phyloP scores from a whole-genome alignment of 1,139 yeast genomes.

The Scheffersomyces lignicola region DNA sequence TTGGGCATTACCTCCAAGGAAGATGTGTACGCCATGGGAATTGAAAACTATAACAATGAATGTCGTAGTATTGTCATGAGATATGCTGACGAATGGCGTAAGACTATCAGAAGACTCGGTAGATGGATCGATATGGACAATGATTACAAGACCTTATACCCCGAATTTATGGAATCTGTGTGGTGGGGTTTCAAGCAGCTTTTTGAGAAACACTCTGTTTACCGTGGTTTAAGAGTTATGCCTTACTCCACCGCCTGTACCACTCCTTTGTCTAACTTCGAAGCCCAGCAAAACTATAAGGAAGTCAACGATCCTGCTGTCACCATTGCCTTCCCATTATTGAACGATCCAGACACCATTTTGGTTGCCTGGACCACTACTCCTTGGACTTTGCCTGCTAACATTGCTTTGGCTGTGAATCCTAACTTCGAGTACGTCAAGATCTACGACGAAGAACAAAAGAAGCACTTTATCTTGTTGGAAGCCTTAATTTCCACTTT shows the following conservation, averaged over 20 bases:
- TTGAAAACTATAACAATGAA: conserved; percentile 88
- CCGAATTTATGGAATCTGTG: conserved; percentile 93
- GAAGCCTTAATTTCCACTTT: conserved; percentile 79
- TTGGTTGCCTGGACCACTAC: conserved; percentile 99
- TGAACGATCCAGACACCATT: conserved; percentile 75
- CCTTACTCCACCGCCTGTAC: conserved; percentile 98
- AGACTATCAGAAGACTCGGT: conserved; percentile 88
- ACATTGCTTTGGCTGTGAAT: conserved; percentile 87
- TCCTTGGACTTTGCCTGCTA: conserved; percentile 98
- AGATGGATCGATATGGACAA: conserved; percentile 99
- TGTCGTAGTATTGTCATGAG: conserved; percentile 98
- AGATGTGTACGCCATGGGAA: conserved; percentile 91
- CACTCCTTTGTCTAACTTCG: conserved; percentile 94
- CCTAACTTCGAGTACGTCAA: conserved; percentile 90
- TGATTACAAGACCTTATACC: conserved; percentile 96
- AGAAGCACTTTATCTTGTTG: conserved; percentile 74
- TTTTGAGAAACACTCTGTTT: conserved; percentile 81
- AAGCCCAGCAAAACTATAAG: conserved; percentile 97
- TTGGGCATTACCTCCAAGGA: conserved; percentile 90
- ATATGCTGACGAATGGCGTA: conserved; percentile 93
- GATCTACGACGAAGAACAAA: conserved; percentile 84
- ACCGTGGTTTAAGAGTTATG: conserved; percentile 96
- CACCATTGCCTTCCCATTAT: conserved; percentile 82
- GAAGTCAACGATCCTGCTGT: conserved; percentile 97
- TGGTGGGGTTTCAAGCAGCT: conserved; percentile 99